phyloP scores from a whole-genome alignment of 768 basidiomycete species.

The Leccinum variicolor region DNA sequence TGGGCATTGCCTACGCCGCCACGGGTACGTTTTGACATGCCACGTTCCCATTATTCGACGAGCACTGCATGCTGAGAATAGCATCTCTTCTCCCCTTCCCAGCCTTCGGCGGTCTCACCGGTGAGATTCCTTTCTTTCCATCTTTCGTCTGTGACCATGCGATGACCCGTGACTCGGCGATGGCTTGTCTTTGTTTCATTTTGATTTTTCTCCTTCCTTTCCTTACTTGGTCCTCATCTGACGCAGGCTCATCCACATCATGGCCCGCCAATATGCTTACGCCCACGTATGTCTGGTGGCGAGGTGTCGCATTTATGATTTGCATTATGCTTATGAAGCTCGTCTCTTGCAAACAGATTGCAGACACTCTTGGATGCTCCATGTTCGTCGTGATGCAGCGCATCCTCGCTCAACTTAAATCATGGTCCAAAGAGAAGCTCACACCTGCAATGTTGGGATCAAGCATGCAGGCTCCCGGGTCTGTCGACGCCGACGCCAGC shows the following conservation, averaged over 20 bases:
- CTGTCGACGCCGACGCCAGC: not conserved
- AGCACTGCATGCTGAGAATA: not conserved
- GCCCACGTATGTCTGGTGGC: conserved; percentile 55
- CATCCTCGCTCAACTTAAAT: conserved; percentile 18
- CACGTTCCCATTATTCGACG: not conserved
- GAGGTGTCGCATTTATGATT: conserved; percentile 45
- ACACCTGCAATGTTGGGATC: not conserved
- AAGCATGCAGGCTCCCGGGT: not conserved
- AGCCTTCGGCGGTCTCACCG: not conserved
- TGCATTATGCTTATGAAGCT: no score
- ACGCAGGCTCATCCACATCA: not conserved
- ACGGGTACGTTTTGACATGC: conserved; percentile 32
- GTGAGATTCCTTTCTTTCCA: not conserved
- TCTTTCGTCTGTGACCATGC: no score
- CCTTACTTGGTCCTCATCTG: not conserved
- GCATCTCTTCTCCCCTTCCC: not conserved
- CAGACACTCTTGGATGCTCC: conserved; percentile 17
- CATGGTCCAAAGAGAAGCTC: not conserved
- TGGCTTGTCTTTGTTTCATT: not conserved
- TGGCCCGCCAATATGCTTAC: conserved; percentile 56
- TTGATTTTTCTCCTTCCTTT: no score
- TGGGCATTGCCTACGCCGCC: conserved; percentile 49
- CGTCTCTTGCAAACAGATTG: conserved; percentile 11
- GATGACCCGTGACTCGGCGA: no score
- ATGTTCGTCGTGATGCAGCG: conserved; percentile 25